Percentiles rank a stretch among this genome's conserved stretches.
phyloP scores from a whole-genome alignment of 306 rosid genomes.

The Sicyos baderoa region DNA sequence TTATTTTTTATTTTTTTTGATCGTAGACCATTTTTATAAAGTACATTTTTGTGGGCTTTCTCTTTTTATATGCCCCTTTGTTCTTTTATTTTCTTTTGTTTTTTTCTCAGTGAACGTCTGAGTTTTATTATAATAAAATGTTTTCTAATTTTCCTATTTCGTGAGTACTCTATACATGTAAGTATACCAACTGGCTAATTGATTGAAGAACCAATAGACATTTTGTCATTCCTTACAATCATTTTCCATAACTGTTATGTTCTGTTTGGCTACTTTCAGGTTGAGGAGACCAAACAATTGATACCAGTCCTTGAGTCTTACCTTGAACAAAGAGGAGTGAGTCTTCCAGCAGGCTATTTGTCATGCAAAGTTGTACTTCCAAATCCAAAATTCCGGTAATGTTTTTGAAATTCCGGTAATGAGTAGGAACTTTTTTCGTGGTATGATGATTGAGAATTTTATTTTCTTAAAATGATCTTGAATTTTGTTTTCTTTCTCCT shows the following conservation, averaged over 20 bases:
- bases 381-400: slow-evolving; percentile 73
- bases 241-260: not conserved
- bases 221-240: no score
- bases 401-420: slow-evolving; percentile 70
- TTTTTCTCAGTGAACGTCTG: no score
- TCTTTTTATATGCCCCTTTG: no score
- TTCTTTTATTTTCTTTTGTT: no score
- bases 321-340: slow-evolving; percentile 84
- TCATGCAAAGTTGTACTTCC: slow-evolving; percentile 78
- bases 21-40: no score
- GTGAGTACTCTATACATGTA: not conserved
- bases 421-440: slow-evolving; percentile 19
- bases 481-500: not conserved
- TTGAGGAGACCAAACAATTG: slow-evolving; percentile 53
- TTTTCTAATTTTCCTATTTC: not conserved
- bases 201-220: not conserved
- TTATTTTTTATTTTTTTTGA: no score
- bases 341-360: slow-evolving; percentile 54
- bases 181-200: not conserved
- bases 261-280: slow-evolving; percentile 33
- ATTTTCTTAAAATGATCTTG: slow-evolving; percentile 9
- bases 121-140: no score
- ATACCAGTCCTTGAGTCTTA: slow-evolving; percentile 72
- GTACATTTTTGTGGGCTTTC: no score
- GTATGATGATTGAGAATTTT: not conserved